phyloP scores from a whole-genome alignment of 768 basidiomycete species.

The Podaxis carcinomalis region DNA sequence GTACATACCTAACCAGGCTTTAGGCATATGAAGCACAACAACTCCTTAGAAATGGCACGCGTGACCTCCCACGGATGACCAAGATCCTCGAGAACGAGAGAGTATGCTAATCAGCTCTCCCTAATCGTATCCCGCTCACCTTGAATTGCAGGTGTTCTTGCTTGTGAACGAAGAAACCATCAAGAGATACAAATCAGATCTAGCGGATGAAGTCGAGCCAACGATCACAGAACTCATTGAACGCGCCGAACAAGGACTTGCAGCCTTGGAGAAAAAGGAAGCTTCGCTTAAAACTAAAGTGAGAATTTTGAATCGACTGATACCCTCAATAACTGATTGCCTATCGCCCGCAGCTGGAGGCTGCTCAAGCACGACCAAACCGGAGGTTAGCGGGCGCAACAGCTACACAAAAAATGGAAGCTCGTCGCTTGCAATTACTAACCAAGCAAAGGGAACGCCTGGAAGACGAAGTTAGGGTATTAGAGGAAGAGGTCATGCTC shows the following conservation, averaged over 20 bases:
- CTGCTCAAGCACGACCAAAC: slow-evolving; percentile 41
- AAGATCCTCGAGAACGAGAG: slow-evolving; percentile 64
- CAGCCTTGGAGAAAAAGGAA: slow-evolving; percentile 58
- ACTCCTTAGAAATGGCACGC: slow-evolving; percentile 64
- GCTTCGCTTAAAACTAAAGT: slow-evolving; percentile 63
- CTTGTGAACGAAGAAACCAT: slow-evolving; percentile 71
- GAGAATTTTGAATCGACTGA: slow-evolving; percentile 2
- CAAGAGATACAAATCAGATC: slow-evolving; percentile 67
- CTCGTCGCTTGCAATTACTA: slow-evolving; percentile 58
- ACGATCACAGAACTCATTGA: slow-evolving; percentile 72
- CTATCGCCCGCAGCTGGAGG: slow-evolving; percentile 46
- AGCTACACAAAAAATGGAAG: slow-evolving; percentile 61
- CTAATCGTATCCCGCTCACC: neutral
- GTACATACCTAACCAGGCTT: neutral
- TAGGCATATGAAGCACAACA: slow-evolving; percentile 69
- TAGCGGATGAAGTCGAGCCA: slow-evolving; percentile 79
- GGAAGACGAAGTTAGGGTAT: slow-evolving; percentile 53
- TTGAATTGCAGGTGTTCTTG: slow-evolving; percentile 56
- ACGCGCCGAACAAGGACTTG: slow-evolving; percentile 65
- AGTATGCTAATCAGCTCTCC: slow-evolving; percentile 30
- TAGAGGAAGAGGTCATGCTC: slow-evolving; percentile 60
- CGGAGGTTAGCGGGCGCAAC: slow-evolving; percentile 44
- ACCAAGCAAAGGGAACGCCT: slow-evolving; percentile 63
- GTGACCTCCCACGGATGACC: slow-evolving; percentile 68
- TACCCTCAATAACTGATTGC: neutral